A percentile compares a stretch with the other conserved stretches of the same genome.
Evolutionary conservation across 2,329 filamentous ascomycete genomes (phyloP).

Genomic region (Mycosphaerella sp.): DNA sequence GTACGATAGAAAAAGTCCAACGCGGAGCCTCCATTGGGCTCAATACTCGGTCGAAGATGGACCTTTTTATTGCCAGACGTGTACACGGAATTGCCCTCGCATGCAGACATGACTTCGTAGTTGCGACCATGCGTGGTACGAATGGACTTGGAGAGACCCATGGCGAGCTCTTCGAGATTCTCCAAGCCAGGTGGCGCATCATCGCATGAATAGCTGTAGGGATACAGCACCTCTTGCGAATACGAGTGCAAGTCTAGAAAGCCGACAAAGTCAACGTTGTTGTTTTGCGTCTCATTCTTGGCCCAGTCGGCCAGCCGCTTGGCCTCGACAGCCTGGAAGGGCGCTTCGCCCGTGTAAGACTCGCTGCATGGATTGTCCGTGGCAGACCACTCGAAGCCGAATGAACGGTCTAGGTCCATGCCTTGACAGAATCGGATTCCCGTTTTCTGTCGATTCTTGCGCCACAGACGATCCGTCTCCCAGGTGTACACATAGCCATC

Average conservation of each 20-base stretch:
- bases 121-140: conserved; percentile 61
- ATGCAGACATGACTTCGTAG: conserved; percentile 68
- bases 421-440: conserved; percentile 76
- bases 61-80: conserved; percentile 30
- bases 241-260: conserved; percentile 91
- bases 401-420: conserved; percentile 81
- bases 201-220: conserved; percentile 79
- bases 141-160: conserved; percentile 84
- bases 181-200: conserved; percentile 76
- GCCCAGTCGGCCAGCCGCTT: conserved; percentile 73
- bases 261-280: conserved; percentile 70
- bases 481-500: conserved; percentile 94
- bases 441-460: conserved; percentile 85
- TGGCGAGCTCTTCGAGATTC: conserved; percentile 82
- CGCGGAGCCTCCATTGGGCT: conserved; percentile 73
- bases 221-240: conserved; percentile 89
- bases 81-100: conserved; percentile 63
- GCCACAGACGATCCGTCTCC: conserved; percentile 86
- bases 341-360: conserved; percentile 73
- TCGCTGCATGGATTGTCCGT: conserved; percentile 82
- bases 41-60: conserved; percentile 50
- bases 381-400: conserved; percentile 75
- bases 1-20: conserved; percentile 96
- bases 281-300: conserved; percentile 63
- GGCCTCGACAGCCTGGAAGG: conserved; percentile 80